Percentiles rank a stretch among this genome's conserved stretches.
phyloP scores from a whole-genome alignment of 1,139 yeast genomes.

The Candida tropicalis region DNA sequence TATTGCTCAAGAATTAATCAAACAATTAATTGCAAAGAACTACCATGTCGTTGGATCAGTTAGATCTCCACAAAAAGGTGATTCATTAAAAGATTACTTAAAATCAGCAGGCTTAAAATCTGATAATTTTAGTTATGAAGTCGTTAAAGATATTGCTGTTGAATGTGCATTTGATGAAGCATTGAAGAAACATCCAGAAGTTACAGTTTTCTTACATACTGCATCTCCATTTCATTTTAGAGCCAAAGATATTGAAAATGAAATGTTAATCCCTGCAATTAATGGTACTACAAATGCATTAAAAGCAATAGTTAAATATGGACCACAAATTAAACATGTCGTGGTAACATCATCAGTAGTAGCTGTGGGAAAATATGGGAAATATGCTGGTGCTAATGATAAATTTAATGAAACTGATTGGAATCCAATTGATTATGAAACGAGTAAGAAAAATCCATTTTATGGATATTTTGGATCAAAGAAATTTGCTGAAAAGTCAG shows the following conservation, averaged over 20 bases:
- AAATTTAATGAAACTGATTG: constrained; percentile 30
- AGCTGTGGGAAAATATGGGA: constrained; percentile 20
- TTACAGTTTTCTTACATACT: constrained; percentile 57
- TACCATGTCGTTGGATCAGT: constrained; percentile 34
- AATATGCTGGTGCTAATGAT: constrained; percentile 2
- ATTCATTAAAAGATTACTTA: constrained; percentile 19
- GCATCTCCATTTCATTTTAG: constrained; percentile 24
- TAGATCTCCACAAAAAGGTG: constrained; percentile 30
- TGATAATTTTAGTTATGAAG: constrained; percentile 27
- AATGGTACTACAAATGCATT: constrained; percentile 34
- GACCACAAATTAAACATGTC: constrained; percentile 27
- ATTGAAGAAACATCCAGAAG: constrained; percentile 49
- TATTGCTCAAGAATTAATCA: constrained; percentile 46
- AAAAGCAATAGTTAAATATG: constrained; percentile 23
- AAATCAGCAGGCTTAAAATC: constrained; percentile 20
- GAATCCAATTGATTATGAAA: constrained; percentile 33
- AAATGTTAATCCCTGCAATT: constrained; percentile 36
- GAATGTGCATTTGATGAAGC: constrained; percentile 58
- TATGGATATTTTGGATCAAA: constrained; percentile 52
- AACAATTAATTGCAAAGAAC: constrained; percentile 25
- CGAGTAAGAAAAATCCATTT: constrained; percentile 26
- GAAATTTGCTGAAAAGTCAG: constrained; percentile 49
- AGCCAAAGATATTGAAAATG: constrained; percentile 31
- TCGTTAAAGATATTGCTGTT: constrained; percentile 29
- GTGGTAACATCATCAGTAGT: constrained; percentile 33